Evolutionary conservation across 2,329 filamentous ascomycete genomes (phyloP), one percentile per base, ranked within the genome.

Genomic region (Byssothecium circinans): DNA sequence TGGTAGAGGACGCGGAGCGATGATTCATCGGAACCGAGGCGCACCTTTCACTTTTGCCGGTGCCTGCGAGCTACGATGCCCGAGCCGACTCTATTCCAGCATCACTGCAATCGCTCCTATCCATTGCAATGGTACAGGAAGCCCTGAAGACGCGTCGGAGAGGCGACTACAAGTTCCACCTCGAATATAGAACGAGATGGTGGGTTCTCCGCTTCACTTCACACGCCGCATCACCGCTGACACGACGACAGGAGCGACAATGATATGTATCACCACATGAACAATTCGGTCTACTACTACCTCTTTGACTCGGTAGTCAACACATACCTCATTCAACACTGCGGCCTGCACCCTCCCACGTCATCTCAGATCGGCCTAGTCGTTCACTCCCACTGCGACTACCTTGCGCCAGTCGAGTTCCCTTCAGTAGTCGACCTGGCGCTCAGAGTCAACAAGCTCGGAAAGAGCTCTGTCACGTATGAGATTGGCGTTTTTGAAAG

Each of bases 221-320:
- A n/a, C 25, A 20, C 37, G 19, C 17, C 32, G 17, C 15, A 30
- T 17, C 18, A 18, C 15, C 17, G 33, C 54, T 62, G 22, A 62
- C 56, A 27, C 19, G 34, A 20, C 11, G 35, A 27, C 45, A 91
- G 89, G 89, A 85, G 83, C 69, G 91, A 96, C 72, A 95, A 95
- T 67, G 91, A 96, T 75, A 94, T 95, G 88, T 96, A 94, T 71
- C 81, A 89, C 51, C 92, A 97, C 68, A 84, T 95, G 78, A 96
- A 96, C 75, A 96, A 95, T 67, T 88, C 85, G 33, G 80, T 94
- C 44, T 96, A 96, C 72, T 88, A 88, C 61, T 86, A 88, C 53
- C 79, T 95, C 47, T 94, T 95, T 70, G 92, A 97, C 75, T 91
- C 89, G 1, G 83, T 95, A 49, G 84, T 95, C 67, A 97, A 96